A percentile compares a stretch with the other conserved stretches of the same genome.
Conservation (phyloP, 768 basidiomycete species). For the Leucocoprinus sp. region DNA sequence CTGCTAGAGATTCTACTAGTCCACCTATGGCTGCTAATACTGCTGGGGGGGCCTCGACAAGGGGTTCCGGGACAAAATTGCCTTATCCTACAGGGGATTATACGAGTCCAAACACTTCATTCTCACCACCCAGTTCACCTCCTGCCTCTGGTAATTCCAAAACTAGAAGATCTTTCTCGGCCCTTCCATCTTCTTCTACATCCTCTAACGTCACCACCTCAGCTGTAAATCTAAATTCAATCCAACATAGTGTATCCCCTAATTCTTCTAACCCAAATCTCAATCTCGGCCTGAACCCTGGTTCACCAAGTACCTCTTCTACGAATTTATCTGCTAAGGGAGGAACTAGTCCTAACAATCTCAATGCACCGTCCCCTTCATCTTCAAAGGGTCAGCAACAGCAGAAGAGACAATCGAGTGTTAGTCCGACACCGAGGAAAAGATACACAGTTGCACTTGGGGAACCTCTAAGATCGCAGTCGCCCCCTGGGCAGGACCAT, state of each 20-base stretch:
- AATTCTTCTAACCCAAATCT: constrained; percentile 4
- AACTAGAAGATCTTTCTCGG: constrained; percentile 41
- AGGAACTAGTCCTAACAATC: constrained; percentile 14
- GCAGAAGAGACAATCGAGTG: constrained; percentile 40
- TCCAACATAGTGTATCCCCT: constrained; percentile 9
- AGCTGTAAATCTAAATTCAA: constrained; percentile 21
- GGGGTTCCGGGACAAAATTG: constrained; percentile 46
- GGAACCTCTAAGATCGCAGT: constrained; percentile 42
- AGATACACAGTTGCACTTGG: constrained; percentile 83
- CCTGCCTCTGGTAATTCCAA: constrained; percentile 31
- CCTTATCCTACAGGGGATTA: constrained; percentile 86
- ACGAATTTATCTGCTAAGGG: constrained; percentile 4
- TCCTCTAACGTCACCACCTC: constrained; percentile 18
- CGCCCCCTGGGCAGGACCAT: constrained; percentile 18
- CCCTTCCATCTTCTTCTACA: constrained; percentile 19
- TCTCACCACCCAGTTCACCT: constrained; percentile 36
- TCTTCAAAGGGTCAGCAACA: constrained; percentile 25
- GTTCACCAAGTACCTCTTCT: constrained; percentile 6
- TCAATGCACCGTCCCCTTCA: constrained; percentile 23
- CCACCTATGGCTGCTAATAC: constrained; percentile 47
- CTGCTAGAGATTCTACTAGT: constrained; percentile 57
- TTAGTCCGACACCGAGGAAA: constrained; percentile 72
- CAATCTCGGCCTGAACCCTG: background rate
- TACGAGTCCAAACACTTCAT: constrained; percentile 49
- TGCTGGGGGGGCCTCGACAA: constrained; percentile 38